phyloP scores from a whole-genome alignment of 83 land plant species.

The Diphasiastrum complanatum region DNA sequence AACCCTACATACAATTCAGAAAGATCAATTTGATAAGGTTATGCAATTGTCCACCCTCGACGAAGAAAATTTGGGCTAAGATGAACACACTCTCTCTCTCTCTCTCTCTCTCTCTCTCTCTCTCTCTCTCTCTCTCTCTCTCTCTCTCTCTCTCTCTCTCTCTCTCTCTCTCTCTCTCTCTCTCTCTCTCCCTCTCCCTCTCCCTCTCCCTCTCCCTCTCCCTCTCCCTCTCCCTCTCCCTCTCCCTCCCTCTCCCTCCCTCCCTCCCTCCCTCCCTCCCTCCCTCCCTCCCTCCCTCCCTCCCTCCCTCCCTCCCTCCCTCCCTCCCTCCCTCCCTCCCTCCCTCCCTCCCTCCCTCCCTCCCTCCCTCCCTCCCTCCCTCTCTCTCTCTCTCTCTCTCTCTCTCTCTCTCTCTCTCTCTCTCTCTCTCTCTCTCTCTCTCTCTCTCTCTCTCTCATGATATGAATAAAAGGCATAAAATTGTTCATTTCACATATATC shows the following conservation, averaged over 20 bases:
- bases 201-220: not conserved
- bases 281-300: not conserved
- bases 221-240: not conserved
- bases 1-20: too few relatives aligned
- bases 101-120: too few relatives aligned
- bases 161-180: not conserved
- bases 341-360: slow-evolving; percentile 1
- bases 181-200: not conserved
- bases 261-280: not conserved
- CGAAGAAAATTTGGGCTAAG: too few relatives aligned
- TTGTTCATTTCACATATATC: too few relatives aligned
- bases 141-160: not conserved
- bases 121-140: not conserved
- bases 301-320: not conserved
- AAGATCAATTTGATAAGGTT: too few relatives aligned
- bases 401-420: slow-evolving; percentile 9
- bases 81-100: too few relatives aligned
- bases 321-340: not conserved
- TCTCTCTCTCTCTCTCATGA: slow-evolving; percentile 4
- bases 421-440: slow-evolving; percentile 16
- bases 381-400: slow-evolving; percentile 12
- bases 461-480: too few relatives aligned
- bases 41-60: too few relatives aligned
- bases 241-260: not conserved
- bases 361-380: slow-evolving; percentile 5